Percentiles rank a stretch among this genome's conserved stretches.
Conservation (phyloP, 2,329 filamentous ascomycete genomes). For the Cladobotryum mycophilum region DNA sequence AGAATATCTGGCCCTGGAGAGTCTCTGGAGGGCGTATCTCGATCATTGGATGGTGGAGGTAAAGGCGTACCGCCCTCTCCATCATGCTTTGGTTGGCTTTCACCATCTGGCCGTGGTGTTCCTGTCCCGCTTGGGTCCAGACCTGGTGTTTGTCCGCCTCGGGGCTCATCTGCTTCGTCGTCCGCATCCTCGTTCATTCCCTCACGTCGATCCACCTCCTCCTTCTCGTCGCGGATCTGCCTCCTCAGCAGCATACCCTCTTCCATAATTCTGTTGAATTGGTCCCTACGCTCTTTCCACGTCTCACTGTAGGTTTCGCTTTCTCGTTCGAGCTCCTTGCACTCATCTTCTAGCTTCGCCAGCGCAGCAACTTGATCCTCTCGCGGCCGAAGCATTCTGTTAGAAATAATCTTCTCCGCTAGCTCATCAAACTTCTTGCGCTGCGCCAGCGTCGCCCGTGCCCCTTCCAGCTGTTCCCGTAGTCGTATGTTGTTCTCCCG, state of each 20-base stretch:
- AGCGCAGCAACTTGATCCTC: constrained; percentile 75
- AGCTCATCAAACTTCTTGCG: constrained; percentile 84
- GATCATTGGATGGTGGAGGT: constrained; percentile 22
- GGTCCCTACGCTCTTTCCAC: constrained; percentile 77
- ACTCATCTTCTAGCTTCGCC: constrained; percentile 80
- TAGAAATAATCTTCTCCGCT: constrained; percentile 78
- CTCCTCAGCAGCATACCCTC: constrained; percentile 82
- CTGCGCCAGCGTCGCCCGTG: constrained; percentile 67
- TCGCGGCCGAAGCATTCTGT: constrained; percentile 71
- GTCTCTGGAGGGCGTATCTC: constrained; percentile 27
- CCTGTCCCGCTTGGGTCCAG: constrained; percentile 45
- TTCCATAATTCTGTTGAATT: constrained; percentile 83
- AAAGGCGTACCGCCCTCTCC: constrained; percentile 22
- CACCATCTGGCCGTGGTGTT: constrained; percentile 44
- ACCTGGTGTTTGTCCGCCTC: constrained; percentile 44
- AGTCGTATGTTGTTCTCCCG: constrained; percentile 68
- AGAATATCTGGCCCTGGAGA: constrained; percentile 25
- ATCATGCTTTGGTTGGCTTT: constrained; percentile 22
- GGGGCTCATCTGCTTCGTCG: constrained; percentile 45
- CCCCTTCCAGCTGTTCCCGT: constrained; percentile 67
- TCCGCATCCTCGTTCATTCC: constrained; percentile 68
- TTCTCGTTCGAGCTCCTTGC: constrained; percentile 78
- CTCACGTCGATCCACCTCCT: constrained; percentile 82
- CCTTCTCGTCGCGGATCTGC: constrained; percentile 89
- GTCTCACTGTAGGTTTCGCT: constrained; percentile 73